A percentile compares a stretch with the other conserved stretches of the same genome.
Evolutionary conservation across 2,329 filamentous ascomycete species (phyloP).

Genomic region (Tolypocladium ovalisporum): DNA sequence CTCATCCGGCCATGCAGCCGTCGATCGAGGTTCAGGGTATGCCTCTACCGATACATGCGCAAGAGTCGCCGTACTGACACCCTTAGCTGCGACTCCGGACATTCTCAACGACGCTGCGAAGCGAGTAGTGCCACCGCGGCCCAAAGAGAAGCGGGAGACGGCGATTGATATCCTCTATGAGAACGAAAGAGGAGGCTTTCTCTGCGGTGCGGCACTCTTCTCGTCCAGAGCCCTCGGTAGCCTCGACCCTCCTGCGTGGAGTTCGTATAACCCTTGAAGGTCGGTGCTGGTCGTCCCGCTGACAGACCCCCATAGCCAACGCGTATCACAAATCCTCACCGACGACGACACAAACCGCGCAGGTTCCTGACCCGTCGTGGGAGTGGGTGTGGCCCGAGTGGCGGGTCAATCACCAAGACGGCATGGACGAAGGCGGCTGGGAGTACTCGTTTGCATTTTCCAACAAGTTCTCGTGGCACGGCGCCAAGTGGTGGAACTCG

Average conservation of each 20-base stretch:
- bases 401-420: slow-evolving; percentile 60
- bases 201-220: slow-evolving; percentile 86
- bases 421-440: slow-evolving; percentile 81
- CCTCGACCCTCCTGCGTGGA: slow-evolving; percentile 80
- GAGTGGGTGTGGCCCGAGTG: slow-evolving; percentile 69
- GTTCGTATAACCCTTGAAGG: slow-evolving; percentile 14
- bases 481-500: slow-evolving; percentile 83
- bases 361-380: slow-evolving; percentile 92
- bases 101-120: slow-evolving; percentile 11
- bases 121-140: slow-evolving; percentile 23
- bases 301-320: slow-evolving; percentile 39
- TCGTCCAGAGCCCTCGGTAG: slow-evolving; percentile 75
- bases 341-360: slow-evolving; percentile 69
- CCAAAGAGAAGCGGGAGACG: slow-evolving; percentile 31
- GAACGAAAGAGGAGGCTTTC: slow-evolving; percentile 83
- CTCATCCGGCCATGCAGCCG: slow-evolving; percentile 13
- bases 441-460: slow-evolving; percentile 87
- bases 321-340: slow-evolving; percentile 47
- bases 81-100: slow-evolving; percentile 19
- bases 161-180: slow-evolving; percentile 87
- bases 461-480: slow-evolving; percentile 72
- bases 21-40: slow-evolving; percentile 23
- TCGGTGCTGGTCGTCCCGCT: slow-evolving; percentile 2
- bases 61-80: background rate
- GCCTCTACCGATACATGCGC: background rate